Base-by-base conservation (phyloP, 2,329 filamentous ascomycete species). In the Sclerotinia minor region DNA sequence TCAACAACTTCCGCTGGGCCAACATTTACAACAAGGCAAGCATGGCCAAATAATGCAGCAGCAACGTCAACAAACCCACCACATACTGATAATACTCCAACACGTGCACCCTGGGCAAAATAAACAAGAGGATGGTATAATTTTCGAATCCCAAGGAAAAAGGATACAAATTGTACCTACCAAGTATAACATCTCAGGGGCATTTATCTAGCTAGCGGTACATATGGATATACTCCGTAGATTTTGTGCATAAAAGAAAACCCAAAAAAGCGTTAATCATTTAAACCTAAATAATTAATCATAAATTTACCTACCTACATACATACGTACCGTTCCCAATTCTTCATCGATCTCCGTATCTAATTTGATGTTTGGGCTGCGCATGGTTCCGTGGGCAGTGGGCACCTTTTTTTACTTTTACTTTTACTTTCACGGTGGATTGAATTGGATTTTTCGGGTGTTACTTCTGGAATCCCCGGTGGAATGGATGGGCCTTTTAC, bases 101-200 rank as follows among this genome's bases (percentile, higher is more conserved):
- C 78, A 3, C 79, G 76, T 69, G 79, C 79, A 19, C 79, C 80
- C 19, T 80, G 79, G 79, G 76, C 76, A 5, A 67, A 21, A 29
- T 59, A 63, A 61, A 35, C 17, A 35, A 35, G 32, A 57, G 32
- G 35, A 35, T 35, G 1, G 6, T 1, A 55, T 21, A 38, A 32
- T 15, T 38, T 38, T 38, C 21, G 50, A 32, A 3, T 9, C 21
- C n/a, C 8, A 19, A 35, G 5, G 2, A 15, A n/a, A 54, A 54
- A 35, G 29, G 52, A 7, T 54, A 21, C 29, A 35, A 54, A 7
- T 32, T n/a, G 26, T 29, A 29, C 3, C 21, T 29, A 29, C 3
- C 21, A 29, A 26, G 4, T 4, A 19, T 41, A 13, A 41, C 15
- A 41, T 41, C 15, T 41, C 38, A 50, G 47, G 17, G 54, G 35